Percentiles rank a stretch among this genome's conserved stretches.
phyloP scores from a whole-genome alignment of 2,329 filamentous ascomycete genomes.

The Calonectria fujianensis region DNA sequence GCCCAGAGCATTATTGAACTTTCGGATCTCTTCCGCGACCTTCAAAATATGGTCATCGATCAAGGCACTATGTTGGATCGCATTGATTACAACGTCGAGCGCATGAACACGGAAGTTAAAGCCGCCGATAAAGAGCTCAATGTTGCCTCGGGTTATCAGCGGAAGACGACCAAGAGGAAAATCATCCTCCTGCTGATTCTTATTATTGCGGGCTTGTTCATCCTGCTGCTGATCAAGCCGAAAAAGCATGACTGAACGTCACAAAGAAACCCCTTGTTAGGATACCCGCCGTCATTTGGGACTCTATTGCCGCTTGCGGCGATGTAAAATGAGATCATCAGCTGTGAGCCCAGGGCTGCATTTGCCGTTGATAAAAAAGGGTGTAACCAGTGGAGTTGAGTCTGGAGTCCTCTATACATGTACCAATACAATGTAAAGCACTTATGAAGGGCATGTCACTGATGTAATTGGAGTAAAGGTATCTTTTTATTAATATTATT shows the following conservation, averaged over 20 bases:
- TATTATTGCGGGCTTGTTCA: conserved; percentile 90
- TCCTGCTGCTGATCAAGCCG: conserved; percentile 87
- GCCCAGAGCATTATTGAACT: conserved; percentile 98
- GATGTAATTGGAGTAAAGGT: conserved; percentile 55
- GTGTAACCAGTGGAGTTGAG: conserved; percentile 12
- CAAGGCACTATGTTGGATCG: conserved; percentile 94
- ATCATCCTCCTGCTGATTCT: conserved; percentile 92
- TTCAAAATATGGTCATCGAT: conserved; percentile 96
- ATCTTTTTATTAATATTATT: conserved; percentile 52
- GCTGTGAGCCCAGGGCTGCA: conserved; percentile 11
- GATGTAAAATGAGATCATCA: neutral
- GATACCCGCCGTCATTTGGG: conserved; percentile 42
- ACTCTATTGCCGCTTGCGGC: neutral
- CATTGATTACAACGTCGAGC: conserved; percentile 98
- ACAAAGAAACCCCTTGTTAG: conserved; percentile 39
- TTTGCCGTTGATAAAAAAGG: conserved; percentile 26
- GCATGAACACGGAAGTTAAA: conserved; percentile 95
- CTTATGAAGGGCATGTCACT: conserved; percentile 51
- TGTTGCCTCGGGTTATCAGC: conserved; percentile 92
- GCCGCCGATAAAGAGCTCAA: conserved; percentile 93
- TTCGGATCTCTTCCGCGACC: conserved; percentile 95
- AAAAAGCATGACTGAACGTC: conserved; percentile 67
- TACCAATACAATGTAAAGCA: conserved; percentile 58
- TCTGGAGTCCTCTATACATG: conserved; percentile 46
- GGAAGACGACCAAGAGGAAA: conserved; percentile 91